phyloP scores from a whole-genome alignment of 2,329 filamentous ascomycete genomes.

The Parastagonospora avenae region DNA sequence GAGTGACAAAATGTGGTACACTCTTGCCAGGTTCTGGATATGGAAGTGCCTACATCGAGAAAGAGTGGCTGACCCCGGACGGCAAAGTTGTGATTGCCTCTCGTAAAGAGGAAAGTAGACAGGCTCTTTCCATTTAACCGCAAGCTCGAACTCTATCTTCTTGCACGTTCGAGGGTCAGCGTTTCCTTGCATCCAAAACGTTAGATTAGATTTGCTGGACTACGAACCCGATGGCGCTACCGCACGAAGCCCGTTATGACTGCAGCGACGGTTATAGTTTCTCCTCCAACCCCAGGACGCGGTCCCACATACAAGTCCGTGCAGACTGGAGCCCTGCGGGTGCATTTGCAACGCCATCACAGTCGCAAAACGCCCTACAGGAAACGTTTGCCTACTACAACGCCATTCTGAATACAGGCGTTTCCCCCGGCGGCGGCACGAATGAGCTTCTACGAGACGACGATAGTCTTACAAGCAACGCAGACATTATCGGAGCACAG shows the following conservation, averaged over 20 bases:
- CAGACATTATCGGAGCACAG: constrained; percentile 4
- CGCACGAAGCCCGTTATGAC: constrained; percentile 1
- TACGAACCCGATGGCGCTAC: background rate
- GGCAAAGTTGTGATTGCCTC: no score
- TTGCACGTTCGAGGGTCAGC: no score
- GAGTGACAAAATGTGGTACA: no score
- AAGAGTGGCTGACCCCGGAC: no score
- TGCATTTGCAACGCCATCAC: constrained; percentile 7
- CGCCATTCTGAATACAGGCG: constrained; percentile 15
- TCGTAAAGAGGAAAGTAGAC: no score
- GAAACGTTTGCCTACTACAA: constrained; percentile 30
- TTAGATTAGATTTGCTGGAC: background rate
- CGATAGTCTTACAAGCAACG: constrained; percentile 19
- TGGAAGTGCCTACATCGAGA: no score
- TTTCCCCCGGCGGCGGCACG: constrained; percentile 4
- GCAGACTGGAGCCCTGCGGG: constrained; percentile 11
- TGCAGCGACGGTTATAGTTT: constrained; percentile 13
- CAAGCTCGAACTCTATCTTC: no score
- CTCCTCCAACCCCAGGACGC: constrained; percentile 7
- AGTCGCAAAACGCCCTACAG: constrained; percentile 9
- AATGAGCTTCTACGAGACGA: constrained; percentile 6
- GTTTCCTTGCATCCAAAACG: no score
- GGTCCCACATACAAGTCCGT: constrained; percentile 13
- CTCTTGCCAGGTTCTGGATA: no score
- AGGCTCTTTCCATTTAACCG: no score